phyloP scores from a whole-genome alignment of 768 basidiomycete genomes.

The Pisolithus microcarpus region DNA sequence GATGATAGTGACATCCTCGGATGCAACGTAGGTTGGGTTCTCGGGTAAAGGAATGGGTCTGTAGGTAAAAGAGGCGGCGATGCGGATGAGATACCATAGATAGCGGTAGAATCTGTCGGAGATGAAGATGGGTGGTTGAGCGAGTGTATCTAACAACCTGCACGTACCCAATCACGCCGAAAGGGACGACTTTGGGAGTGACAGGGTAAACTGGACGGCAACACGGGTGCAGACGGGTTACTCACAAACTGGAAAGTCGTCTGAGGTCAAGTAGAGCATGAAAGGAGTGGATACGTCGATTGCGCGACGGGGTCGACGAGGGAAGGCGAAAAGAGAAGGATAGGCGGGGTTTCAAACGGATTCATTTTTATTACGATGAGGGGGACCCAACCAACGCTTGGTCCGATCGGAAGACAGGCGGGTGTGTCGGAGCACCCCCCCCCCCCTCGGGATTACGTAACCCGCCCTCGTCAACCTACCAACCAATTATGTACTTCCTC shows the following conservation, averaged over 20 bases:
- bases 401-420: too few species aligned
- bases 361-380: neutral
- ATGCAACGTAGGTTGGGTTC: slow-evolving; percentile 83
- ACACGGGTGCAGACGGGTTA: slow-evolving; percentile 13
- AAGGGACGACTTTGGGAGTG: slow-evolving; percentile 66
- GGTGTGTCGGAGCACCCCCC: too few species aligned
- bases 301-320: slow-evolving; percentile 10
- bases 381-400: neutral
- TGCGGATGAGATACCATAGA: slow-evolving; percentile 85
- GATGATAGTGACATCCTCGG: slow-evolving; percentile 93
- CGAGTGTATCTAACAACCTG: neutral
- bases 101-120: slow-evolving; percentile 78
- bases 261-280: slow-evolving; percentile 88
- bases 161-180: slow-evolving; percentile 76
- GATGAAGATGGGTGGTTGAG: neutral
- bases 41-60: slow-evolving; percentile 84
- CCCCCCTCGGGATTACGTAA: too few species aligned
- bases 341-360: slow-evolving; percentile 3
- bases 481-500: too few species aligned
- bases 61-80: slow-evolving; percentile 73
- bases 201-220: neutral
- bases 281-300: slow-evolving; percentile 2
- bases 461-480: too few species aligned
- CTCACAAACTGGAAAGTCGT: slow-evolving; percentile 87
- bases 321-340: slow-evolving; percentile 5